Conservation (phyloP, 768 basidiomycete species). For the Pisolithus orientalis region DNA sequence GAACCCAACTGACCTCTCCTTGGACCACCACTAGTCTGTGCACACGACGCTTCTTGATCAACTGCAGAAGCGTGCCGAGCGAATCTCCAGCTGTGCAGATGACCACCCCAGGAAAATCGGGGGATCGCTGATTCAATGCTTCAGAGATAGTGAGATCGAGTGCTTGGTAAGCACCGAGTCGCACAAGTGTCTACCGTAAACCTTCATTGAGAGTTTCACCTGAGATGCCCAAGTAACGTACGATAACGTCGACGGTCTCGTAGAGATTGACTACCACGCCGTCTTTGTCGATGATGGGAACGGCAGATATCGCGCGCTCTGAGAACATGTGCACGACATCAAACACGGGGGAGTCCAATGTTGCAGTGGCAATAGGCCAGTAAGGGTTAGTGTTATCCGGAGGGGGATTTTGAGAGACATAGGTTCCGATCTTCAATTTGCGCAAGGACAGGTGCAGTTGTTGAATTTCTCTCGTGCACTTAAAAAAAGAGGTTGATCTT, state of each 20-base stretch:
- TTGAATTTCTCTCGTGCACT: slow-evolving; percentile 85
- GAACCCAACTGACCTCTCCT: slow-evolving; percentile 55
- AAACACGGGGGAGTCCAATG: slow-evolving; percentile 85
- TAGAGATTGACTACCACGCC: slow-evolving; percentile 95
- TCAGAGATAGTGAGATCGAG: slow-evolving; percentile 91
- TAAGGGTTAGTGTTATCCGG: slow-evolving; percentile 63
- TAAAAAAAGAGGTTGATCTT: slow-evolving; percentile 7
- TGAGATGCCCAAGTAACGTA: slow-evolving; percentile 25
- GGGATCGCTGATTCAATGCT: slow-evolving; percentile 85
- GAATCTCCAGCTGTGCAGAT: slow-evolving; percentile 93
- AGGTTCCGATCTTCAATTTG: slow-evolving; percentile 89
- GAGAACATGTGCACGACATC: slow-evolving; percentile 99
- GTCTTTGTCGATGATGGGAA: slow-evolving; percentile 90
- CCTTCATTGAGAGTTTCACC: slow-evolving; percentile 3
- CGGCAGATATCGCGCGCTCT: slow-evolving; percentile 89
- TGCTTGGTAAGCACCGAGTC: slow-evolving; percentile 91
- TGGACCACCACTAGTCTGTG: slow-evolving; percentile 95
- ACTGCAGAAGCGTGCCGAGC: slow-evolving; percentile 79
- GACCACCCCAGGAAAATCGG: slow-evolving; percentile 96
- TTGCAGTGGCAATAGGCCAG: slow-evolving; percentile 89
- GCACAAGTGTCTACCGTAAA: slow-evolving; percentile 74
- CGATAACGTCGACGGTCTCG: slow-evolving; percentile 98
- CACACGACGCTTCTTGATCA: slow-evolving; percentile 89
- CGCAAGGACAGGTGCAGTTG: slow-evolving; percentile 76
- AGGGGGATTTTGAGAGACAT: slow-evolving; percentile 54